Evolutionary conservation across 2,329 filamentous ascomycete genomes (phyloP), one percentile per base, ranked within the genome.

Genomic region (Xylariaceae sp.): DNA sequence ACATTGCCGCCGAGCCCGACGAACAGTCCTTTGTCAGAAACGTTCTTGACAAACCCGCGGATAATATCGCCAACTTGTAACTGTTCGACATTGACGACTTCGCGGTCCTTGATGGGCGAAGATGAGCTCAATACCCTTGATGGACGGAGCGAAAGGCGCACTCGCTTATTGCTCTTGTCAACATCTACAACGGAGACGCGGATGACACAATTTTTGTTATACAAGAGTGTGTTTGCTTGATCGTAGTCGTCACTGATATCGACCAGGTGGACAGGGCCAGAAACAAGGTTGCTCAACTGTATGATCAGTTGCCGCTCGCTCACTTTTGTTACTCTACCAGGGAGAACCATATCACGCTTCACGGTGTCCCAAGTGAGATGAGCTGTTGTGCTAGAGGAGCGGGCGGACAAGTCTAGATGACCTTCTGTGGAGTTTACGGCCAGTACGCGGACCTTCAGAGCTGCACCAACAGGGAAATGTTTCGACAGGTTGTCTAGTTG

Each of bases 401-500:
- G 82, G 5, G 88, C 88, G n/a, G 89, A 86, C 32, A 99, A 78
- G 66, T 97, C 90, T 27, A 99, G 78, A 44, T 83, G 86, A 49
- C 86, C 87, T 60, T 86, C 87, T 30, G 81, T 75, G 31, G 78
- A 68, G 65, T 97, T 85, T 3, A 96, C 82, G 2, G 78, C 76
- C 47, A 87, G 83, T 17, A 96, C 90, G 22, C 84, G 84, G 11
- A 91, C 89, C 65, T 83, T 86, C 40, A 99, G 70, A 5, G 90
- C 94, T 41, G 87, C 94, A n/a, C 94, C 94, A 36, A 96, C 69
- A 0, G 94, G 92, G 68, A 95, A 97, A 68, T 89, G 88, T 55
- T 81, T 78, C 42, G 83, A 78, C 3, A 96, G 72, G 60, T 96
- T 82, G 31, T 85, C 81, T 33, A 96, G 74, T 47, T 88, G 77